Base-by-base conservation (phyloP, 2,329 filamentous ascomycete species). In the Neurospora crassa region DNA sequence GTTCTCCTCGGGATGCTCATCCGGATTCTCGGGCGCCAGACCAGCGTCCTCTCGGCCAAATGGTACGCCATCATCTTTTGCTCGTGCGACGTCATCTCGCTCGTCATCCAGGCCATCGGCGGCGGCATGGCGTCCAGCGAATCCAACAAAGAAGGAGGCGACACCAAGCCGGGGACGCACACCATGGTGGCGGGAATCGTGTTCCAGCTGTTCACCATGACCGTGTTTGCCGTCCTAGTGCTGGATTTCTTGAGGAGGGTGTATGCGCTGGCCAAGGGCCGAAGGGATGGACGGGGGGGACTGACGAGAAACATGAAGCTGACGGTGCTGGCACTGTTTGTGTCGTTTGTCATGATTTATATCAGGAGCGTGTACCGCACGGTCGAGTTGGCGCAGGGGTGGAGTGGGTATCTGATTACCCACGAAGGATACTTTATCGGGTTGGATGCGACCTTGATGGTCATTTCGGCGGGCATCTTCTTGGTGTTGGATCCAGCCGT, bases 111-210 rank as follows among this genome's bases (percentile, higher is more conserved):
- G 76, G 83, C 84, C 68, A 78, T 82, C 29, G 84, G 84, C 47
- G 84, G 84, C 47, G 84, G 81, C 20, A 68, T 84, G 74, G 84
- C 84, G 18, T 82, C 82, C 40, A 75, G 68, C 20, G 79, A 75
- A 71, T 76, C 78, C 11, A 73, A 75, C 73, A 72, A 78, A 14
- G 71, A 77, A 18, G 75, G 75, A 40, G 80, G 81, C 37, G 76
- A 83, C 75, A 82, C 82, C 24, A 75, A 78, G 10, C 76, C 79
- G 0, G 84, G 84, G 8, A 83, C 84, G 40, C 78, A 84, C 73
- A 80, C 83, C 47, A 85, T 86, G 84, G 82, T 85, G 11, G 81
- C 80, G 1, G 84, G 84, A 71, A 84, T 86, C 71, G 78, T 84
- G 42, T 85, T 86, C 77, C 84, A 86, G 70, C 78, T 86, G 12